phyloP scores from a whole-genome alignment of 2,329 filamentous ascomycete genomes.

The Stagonosporopsis vannaccii region DNA sequence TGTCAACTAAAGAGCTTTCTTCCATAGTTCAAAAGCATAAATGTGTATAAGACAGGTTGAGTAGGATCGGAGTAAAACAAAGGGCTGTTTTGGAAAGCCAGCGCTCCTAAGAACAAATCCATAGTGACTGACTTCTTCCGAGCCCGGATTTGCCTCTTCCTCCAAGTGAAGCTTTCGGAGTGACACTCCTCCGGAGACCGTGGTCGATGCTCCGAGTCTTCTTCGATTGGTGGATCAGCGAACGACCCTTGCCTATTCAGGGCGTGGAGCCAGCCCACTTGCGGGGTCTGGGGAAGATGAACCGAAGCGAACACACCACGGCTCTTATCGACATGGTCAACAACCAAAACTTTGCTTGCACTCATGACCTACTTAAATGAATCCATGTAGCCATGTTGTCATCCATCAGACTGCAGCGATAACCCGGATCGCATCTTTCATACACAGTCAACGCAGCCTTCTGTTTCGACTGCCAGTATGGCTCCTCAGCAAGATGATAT shows the following conservation, averaged over 20 bases:
- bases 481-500: slow-evolving; percentile 10
- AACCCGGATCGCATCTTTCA: neutral
- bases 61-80: neutral
- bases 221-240: slow-evolving; percentile 12
- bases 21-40: neutral
- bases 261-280: slow-evolving; percentile 11
- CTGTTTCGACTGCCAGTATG: neutral
- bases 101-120: neutral
- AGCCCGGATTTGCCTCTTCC: neutral
- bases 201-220: slow-evolving; percentile 23
- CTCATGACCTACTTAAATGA: slow-evolving; percentile 7
- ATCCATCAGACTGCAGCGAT: neutral
- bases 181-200: slow-evolving; percentile 18
- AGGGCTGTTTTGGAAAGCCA: neutral
- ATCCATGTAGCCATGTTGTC: neutral
- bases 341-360: neutral
- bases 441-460: neutral
- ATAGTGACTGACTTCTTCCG: slow-evolving; percentile 2
- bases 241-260: slow-evolving; percentile 3
- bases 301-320: slow-evolving; percentile 13
- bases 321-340: neutral
- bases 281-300: slow-evolving; percentile 16
- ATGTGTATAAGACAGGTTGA: neutral
- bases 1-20: too few relatives aligned
- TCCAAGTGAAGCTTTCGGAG: neutral